Base-by-base conservation (phyloP, 306 rosid species). In the Malus orientalis region DNA sequence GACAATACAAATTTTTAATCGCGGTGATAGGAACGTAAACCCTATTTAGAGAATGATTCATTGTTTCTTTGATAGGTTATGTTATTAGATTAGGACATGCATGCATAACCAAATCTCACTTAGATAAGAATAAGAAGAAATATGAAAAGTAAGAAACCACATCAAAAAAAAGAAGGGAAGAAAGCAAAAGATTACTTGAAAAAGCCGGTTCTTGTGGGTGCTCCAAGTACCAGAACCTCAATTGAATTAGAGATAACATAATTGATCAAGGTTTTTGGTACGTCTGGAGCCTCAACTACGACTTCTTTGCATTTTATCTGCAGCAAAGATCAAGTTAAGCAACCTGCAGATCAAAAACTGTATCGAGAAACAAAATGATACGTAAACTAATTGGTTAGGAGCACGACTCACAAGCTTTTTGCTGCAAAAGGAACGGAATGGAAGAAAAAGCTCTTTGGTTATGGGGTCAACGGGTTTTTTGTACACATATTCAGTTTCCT, bases 351-450 rank as follows among this genome's bases (percentile, higher is more conserved):
- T 1, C 59, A 18, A 40, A 40, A 8, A 54, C 59, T 54, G 23
- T 23, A 54, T 54, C 11, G 9, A 6, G 45, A 54, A 16, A 54
- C n/a, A 54, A 54, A 54, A 54, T 54, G 3, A 47, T 40, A 40
- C 45, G 12, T 40, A 40, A 40, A 9, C 12, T 40, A 2, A 40
- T 40, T 40, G 45, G 12, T 40, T 40, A 40, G 45, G 45, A 40
- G 12, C 45, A 40, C 1, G 12, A 89, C 96, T 71, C 16, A 88
- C 98, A 85, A 78, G 81, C 78, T 85, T 91, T 81, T 93, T 82
- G 18, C 86, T 88, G 88, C 96, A 93, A 79, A 87, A 82, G 91
- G 91, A 89, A 15, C 94, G 97, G 67, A 90, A 93, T 3, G 96
- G 90, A 36, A 87, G 83, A 80, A 91, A 93, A 82, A 91, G 87